Evolutionary conservation across 2,329 filamentous ascomycete species (phyloP), one percentile per base, ranked within the genome.

Genomic region (Proliferodiscus dingleyae): DNA sequence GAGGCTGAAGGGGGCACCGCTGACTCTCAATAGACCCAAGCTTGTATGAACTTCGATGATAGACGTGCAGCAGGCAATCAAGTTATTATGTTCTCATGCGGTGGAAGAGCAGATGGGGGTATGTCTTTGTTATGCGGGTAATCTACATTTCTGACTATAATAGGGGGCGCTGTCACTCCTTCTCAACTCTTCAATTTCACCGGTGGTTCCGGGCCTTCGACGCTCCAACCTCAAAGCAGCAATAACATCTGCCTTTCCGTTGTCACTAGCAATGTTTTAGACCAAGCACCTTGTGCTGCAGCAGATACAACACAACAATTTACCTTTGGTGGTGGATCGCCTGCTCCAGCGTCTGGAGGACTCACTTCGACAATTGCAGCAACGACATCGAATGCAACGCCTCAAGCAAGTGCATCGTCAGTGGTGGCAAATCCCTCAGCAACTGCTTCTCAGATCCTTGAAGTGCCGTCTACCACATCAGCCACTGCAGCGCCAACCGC

Each of bases 1-100:
- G 21, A 4, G n/a, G n/a, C 2, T 24, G 7, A 6, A 4, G 19
- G 10, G 6, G 22, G 16, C 5, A 5, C 2, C 15, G 13, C 47
- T 53, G 46, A 52, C 46, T 36, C 22, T 24, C 21, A 19, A 34
- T 51, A 69, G 64, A 80, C 77, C 1, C 71, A 78, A 58, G 77
- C 76, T 34, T 81, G 77, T 56, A 64, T 78, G 55, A 80, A 78
- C 64, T 77, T 78, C 49, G 77, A 81, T 50, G 71, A 72, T 9
- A 70, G 76, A 33, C 69, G 75, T 18, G 61, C 66, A 2, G 64
- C 68, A 2, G 75, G 73, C 6, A 72, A 74, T 52, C 75, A 77
- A 55, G 74, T 78, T 15, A 58, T 74, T 34, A 68, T 81, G 33
- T 81, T 80, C 54, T 79, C 77, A 9, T 81, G 77, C 50, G 77